Evolutionary conservation across 78 protist species (phyloP), one percentile per base, ranked within the genome.

Genomic region (Dictyostelium firmibasis): DNA sequence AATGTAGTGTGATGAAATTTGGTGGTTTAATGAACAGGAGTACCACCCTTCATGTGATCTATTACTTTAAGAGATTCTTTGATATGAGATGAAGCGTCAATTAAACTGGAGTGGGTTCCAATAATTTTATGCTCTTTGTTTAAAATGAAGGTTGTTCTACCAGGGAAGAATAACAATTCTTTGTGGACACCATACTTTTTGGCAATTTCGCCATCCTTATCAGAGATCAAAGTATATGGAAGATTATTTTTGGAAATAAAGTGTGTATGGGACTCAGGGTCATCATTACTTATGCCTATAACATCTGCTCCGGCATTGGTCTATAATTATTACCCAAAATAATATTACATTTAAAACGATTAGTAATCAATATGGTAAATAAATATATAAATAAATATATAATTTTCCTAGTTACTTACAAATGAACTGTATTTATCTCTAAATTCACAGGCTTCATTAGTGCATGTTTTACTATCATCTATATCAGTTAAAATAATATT

Each of bases 81-180:
- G 14, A 92, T 85, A n/a, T 92, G 95, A 10, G 76, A 36, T 13
- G 81, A 10, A 11, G 95, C 91, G 18, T 47, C 43, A 20, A 92
- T 31, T 23, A 84, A 77, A n/a, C 87, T 78, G 2, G 81, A 70
- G 18, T 84, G 44, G 7, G 36, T 38, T 38, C 44, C 50, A 8
- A 78, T 77, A 76, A 92, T 77, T 31, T 84, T 79, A 14, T 87
- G 82, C 2, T 83, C 14, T 33, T 92, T 78, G 38, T 92, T 89
- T n/a, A 92, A 70, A 74, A 92, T 85, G 44, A 76, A 92, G 8
- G 95, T 92, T 8, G 83, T 53, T 23, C 95, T 23, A 25, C 91
- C 91, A 57, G 95, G 95, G 20, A 92, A 9, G 11, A 92, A 20
- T 35, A 92, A 72, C 5, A 83, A 33, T 20, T n/a, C 36, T 35